Percentiles rank a stretch among this genome's conserved stretches.
Evolutionary conservation across 2,329 filamentous ascomycete species (phyloP).

Genomic region (Ceratocystis diversiconidia): DNA sequence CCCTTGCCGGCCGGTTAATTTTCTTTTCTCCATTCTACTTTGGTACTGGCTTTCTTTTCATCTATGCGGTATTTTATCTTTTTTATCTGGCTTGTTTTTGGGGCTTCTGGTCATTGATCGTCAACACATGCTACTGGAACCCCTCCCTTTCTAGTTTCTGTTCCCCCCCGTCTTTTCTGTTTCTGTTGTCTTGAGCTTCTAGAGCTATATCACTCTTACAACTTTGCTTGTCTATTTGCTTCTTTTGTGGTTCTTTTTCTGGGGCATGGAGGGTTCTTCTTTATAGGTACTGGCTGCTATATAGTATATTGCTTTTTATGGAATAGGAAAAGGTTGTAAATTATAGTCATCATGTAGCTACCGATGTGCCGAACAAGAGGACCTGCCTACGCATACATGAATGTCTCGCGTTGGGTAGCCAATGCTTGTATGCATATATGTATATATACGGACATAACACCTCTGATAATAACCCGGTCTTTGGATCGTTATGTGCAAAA

Average conservation of each 20-base stretch:
- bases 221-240: background rate
- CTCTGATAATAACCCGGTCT: background rate
- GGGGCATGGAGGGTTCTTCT: background rate
- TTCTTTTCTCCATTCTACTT: background rate
- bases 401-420: background rate
- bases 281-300: background rate
- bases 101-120: background rate
- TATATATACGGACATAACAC: background rate
- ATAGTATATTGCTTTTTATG: background rate
- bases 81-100: constrained; percentile 2
- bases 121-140: background rate
- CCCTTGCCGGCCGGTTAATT: background rate
- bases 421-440: background rate
- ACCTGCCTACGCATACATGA: background rate
- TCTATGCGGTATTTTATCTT: constrained; percentile 14
- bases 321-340: background rate
- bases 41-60: constrained; percentile 10
- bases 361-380: no score
- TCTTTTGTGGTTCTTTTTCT: constrained; percentile 3
- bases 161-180: background rate
- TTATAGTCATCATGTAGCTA: background rate
- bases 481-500: background rate
- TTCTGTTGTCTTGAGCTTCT: background rate
- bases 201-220: background rate
- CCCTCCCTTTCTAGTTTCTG: background rate